Evolutionary conservation across 1,284 basidiomycete species (phyloP).

Genomic region (Cystobasidiaceae sp.): DNA sequence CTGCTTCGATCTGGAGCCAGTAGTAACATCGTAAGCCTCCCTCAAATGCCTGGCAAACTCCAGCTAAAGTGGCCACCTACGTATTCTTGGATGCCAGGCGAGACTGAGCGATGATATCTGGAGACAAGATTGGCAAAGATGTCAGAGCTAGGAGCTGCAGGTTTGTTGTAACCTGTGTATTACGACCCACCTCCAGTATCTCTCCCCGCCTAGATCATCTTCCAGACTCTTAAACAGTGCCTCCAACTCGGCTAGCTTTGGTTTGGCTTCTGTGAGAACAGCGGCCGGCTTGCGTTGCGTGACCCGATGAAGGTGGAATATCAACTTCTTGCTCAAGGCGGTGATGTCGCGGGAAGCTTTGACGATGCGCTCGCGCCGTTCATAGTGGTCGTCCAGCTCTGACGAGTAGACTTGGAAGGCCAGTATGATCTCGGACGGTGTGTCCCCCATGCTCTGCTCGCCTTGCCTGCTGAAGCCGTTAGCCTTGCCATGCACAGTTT

Average conservation of each 20-base stretch:
- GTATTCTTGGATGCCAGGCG: conserved; percentile 48
- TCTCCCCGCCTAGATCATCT: conserved; percentile 58
- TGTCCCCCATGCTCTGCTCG: neutral
- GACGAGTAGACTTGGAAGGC: conserved; percentile 60
- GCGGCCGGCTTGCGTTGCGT: conserved; percentile 14
- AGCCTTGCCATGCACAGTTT: no score
- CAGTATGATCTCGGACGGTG: conserved; percentile 36
- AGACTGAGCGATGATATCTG: conserved; percentile 40
- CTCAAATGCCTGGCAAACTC: conserved; percentile 21
- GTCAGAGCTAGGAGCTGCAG: neutral
- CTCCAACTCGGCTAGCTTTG: conserved; percentile 68
- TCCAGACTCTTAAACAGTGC: conserved; percentile 60
- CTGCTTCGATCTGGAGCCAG: conserved; percentile 73
- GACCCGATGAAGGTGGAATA: conserved; percentile 84
- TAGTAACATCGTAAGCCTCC: neutral
- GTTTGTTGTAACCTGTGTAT: neutral
- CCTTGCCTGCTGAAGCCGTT: neutral
- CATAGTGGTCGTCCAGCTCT: conserved; percentile 61
- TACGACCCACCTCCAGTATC: conserved; percentile 61
- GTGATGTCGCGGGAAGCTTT: conserved; percentile 78
- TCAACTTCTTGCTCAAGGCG: conserved; percentile 86
- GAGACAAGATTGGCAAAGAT: neutral
- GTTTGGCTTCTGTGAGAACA: conserved; percentile 58
- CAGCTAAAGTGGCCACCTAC: conserved; percentile 35
- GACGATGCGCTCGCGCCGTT: conserved; percentile 64